Percentiles rank a stretch among this genome's conserved stretches.
Evolutionary conservation across 495 filamentous ascomycete species (phyloP).

Genomic region (Letharia columbiana): DNA sequence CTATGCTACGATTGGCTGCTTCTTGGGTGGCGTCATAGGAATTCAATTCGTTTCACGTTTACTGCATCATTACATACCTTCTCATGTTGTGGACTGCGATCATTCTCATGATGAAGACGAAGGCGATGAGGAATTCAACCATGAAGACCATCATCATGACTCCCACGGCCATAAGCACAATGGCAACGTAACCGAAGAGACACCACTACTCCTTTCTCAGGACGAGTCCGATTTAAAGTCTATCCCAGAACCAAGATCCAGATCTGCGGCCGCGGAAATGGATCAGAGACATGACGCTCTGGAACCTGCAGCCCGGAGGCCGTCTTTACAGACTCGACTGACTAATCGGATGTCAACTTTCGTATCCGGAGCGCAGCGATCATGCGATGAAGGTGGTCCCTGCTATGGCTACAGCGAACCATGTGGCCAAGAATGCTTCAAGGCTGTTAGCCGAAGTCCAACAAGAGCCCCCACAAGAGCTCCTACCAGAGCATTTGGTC

Average conservation of each 20-base stretch:
- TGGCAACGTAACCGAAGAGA: conserved; percentile 33
- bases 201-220: conserved; percentile 35
- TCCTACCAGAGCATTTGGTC: conserved; percentile 15
- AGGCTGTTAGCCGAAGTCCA: conserved; percentile 27
- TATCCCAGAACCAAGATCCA: conserved; percentile 5
- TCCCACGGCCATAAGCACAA: conserved; percentile 15
- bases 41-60: conserved; percentile 74
- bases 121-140: conserved; percentile 26
- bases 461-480: conserved; percentile 16
- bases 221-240: conserved; percentile 9
- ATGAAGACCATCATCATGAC: conserved; percentile 23
- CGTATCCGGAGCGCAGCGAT: conserved; percentile 55
- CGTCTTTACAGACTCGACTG: conserved; percentile 35
- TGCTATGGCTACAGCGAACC: conserved; percentile 81
- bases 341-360: conserved; percentile 51
- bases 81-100: conserved; percentile 89
- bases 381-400: conserved; percentile 65
- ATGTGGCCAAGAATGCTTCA: conserved; percentile 75
- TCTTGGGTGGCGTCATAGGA: conserved; percentile 71
- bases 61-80: conserved; percentile 76
- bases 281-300: conserved; percentile 8
- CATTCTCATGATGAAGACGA: conserved; percentile 60
- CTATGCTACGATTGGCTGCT: conserved; percentile 66
- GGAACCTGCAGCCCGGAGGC: conserved; percentile 22
- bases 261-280: conserved; percentile 9